Base-by-base conservation (phyloP, 164 flowering plant species). In the Magnolia sinica region DNA sequence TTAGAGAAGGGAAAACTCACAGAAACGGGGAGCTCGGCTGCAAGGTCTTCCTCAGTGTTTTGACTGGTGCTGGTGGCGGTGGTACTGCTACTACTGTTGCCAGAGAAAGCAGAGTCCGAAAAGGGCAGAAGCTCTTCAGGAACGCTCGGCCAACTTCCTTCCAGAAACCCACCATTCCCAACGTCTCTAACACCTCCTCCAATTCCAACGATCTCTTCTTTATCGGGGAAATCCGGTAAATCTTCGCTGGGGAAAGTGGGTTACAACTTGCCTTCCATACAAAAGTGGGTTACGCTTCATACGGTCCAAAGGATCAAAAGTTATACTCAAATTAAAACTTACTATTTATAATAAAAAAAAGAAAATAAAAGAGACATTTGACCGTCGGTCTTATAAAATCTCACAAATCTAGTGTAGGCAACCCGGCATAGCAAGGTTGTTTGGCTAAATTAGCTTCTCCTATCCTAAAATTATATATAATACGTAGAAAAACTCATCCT, bases 141-240 rank as follows among this genome's bases (percentile, higher is more conserved):
- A 2, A 68, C 68, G 52, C 71, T 19, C 0, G 79, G 45, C 71
- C 82, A 79, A 27, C 71, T 10, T 8, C 68, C 59, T 24, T 24
- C 59, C 37, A 64, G 50, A 55, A 55, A 55, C 59, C 59, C 59
- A 55, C 27, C 27, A 55, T 55, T 55, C 11, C 59, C 18, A 55
- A 55, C 59, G 59, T 55, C 59, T 9, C 59, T 18, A 14, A 9
- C 59, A 3, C 70, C 74, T 7, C 69, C 82, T 5, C 4, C 29
- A 31, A 13, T 52, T 8, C 67, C 81, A 8, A 75, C 81, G 22
- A 69, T 78, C 7, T 81, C 20, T 6, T 87, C 89, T 14, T 88
- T 95, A 22, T 73, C 76, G 0, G 98, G 93, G 80, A 93, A 93
- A 66, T 91, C 95, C 22, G 92, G 87, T 71, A 95, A 81, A 83